Evolutionary conservation across 805 yeast species (phyloP), one percentile per base, ranked within the genome.

Genomic region (Lachancea kluyveri): DNA sequence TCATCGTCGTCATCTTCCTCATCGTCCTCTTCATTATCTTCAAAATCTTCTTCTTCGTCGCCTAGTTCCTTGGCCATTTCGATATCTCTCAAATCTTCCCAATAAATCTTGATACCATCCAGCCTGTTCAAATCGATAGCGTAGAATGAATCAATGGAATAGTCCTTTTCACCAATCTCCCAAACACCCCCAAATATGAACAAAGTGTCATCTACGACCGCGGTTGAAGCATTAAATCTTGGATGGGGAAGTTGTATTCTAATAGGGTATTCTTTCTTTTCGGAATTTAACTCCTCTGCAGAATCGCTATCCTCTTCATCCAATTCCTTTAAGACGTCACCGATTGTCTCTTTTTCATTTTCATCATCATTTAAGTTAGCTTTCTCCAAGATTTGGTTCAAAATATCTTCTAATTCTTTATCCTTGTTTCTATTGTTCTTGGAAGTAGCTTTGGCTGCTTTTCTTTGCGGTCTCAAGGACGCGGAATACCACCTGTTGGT

Each of bases 161-260:
- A 83, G 54, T 90, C 98, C 39, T 72, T 79, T 31, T 92, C 97
- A 4, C 88, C 95, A 18, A 70, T 62, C 54, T 92, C 97, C 77
- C 79, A 90, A 25, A 79, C 73, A 45, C 97, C 98, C 15, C 96
- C 95, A 52, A 72, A 87, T 7, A 92, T 80, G 57, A 77, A 90
- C 37, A 87, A 64, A 0, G 69, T 71, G 52, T 90, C 97, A 45
- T 82, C 94, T 22, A 81, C 75, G 1, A 90, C 95, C 36, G 94
- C 78, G 4, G 86, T 74, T 3, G 88, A 62, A 3, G 95, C 77
- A 52, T 90, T 90, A 63, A 87, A 90, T 46, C 97, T 68, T 2
- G 88, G 74, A 50, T 90, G 96, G 2, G 97, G 97, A 33, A 85
- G 58, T 43, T 71, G 74, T 37, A 65, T 69, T 40, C 74, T 59